Conservation (phyloP, 169 alveolate genomes). For the Theileria annulata region DNA sequence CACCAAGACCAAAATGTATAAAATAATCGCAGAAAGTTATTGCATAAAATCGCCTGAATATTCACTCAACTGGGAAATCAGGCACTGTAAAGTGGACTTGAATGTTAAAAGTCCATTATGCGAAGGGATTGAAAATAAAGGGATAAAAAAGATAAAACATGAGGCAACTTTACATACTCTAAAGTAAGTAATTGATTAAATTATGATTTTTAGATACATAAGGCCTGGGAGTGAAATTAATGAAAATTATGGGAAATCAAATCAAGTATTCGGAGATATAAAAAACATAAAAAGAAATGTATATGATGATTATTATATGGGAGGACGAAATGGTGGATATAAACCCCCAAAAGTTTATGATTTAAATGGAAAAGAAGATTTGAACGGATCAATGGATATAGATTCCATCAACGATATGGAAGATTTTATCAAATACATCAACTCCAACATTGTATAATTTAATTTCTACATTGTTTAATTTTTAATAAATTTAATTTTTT, state of each 20-base stretch:
- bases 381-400: neutral
- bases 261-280: neutral
- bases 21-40: constrained; percentile 24
- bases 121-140: neutral
- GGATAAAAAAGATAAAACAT: neutral
- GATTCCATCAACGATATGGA: constrained; percentile 14
- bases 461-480: too few species aligned
- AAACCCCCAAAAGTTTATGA: constrained; percentile 18
- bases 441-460: neutral
- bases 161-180: constrained; percentile 12
- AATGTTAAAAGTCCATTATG: neutral
- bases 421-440: neutral
- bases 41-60: constrained; percentile 33
- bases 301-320: neutral
- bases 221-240: neutral
- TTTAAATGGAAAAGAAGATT: neutral
- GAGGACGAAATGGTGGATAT: neutral
- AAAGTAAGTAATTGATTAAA: neutral
- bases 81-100: constrained; percentile 16
- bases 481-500: too few species aligned
- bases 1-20: constrained; percentile 9
- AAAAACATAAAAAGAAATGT: neutral
- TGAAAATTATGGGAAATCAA: neutral
- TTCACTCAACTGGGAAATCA: constrained; percentile 37
- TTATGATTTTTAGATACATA: neutral